A percentile compares a stretch with the other conserved stretches of the same genome.
Evolutionary conservation across 345 rosid species (phyloP).

Genomic region (Excoecaria cochinchinensis): DNA sequence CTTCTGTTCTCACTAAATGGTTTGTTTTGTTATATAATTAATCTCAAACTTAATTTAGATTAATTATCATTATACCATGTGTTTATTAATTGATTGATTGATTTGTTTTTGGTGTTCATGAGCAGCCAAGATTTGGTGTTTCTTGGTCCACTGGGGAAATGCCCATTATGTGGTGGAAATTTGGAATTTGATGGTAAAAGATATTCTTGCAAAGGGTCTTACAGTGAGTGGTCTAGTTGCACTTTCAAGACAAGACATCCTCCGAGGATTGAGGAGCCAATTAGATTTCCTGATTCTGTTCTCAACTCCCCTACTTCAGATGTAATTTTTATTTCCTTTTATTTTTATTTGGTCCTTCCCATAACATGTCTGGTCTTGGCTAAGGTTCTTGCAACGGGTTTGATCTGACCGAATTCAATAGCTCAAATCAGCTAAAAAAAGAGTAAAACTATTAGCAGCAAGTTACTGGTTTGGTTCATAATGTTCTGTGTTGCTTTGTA

Average conservation of each 20-base stretch:
- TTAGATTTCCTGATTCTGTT: slow-evolving; percentile 52
- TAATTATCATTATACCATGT: not conserved
- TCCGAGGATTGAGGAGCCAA: slow-evolving; percentile 52
- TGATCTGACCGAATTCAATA: no score
- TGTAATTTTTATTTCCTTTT: slow-evolving; percentile 25
- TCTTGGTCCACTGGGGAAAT: slow-evolving; percentile 58
- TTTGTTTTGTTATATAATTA: not conserved
- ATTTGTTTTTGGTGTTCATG: not conserved
- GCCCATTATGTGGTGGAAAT: slow-evolving; percentile 53
- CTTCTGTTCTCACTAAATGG: slow-evolving; percentile 40
- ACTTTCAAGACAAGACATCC: slow-evolving; percentile 55
- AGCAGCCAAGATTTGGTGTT: slow-evolving; percentile 66
- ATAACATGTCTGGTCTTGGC: no score
- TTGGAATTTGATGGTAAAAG: slow-evolving; percentile 55
- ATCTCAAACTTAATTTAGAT: not conserved
- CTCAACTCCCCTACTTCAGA: slow-evolving; percentile 50
- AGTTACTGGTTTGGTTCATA: no score
- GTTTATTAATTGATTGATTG: not conserved
- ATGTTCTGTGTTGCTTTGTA: no score
- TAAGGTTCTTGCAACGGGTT: no score
- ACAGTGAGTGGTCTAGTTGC: slow-evolving; percentile 86
- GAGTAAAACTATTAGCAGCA: no score
- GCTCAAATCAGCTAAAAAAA: no score
- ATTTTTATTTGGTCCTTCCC: not conserved
- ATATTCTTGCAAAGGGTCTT: slow-evolving; percentile 58